phyloP scores from a whole-genome alignment of 2,329 filamentous ascomycete genomes.

The Paracorniculantispora psalliotae region DNA sequence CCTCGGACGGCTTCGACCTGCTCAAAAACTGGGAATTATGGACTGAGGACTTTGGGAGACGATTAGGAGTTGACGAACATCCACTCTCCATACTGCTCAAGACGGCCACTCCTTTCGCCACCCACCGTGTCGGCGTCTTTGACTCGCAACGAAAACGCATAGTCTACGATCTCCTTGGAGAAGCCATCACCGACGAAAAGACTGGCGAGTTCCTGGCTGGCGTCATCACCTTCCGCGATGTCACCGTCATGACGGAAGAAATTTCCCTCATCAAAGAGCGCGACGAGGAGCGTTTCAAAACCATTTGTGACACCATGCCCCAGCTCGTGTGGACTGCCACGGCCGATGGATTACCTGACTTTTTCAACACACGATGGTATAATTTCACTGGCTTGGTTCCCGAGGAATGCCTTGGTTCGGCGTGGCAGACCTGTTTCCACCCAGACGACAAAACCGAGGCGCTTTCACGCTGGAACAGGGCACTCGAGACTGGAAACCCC shows the following conservation, averaged over 20 bases:
- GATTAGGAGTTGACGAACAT: conserved; percentile 54
- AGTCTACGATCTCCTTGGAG: conserved; percentile 62
- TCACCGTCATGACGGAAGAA: conserved; percentile 64
- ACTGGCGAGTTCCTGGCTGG: conserved; percentile 70
- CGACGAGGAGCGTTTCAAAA: conserved; percentile 68
- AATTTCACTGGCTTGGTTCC: conserved; percentile 66
- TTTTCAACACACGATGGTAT: conserved; percentile 75
- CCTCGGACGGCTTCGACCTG: conserved; percentile 49
- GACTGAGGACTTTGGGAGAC: conserved; percentile 59
- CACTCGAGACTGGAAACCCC: conserved; percentile 60
- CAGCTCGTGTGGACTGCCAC: conserved; percentile 70
- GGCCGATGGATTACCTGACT: conserved; percentile 62
- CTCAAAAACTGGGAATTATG: conserved; percentile 57
- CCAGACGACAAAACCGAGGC: conserved; percentile 62
- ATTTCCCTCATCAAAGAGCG: conserved; percentile 65
- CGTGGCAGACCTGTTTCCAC: conserved; percentile 63
- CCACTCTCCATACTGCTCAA: conserved; percentile 61
- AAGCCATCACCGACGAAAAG: conserved; percentile 60
- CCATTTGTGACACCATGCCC: conserved; percentile 70
- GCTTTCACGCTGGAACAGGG: conserved; percentile 53
- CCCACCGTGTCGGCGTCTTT: conserved; percentile 59
- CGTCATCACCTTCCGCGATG: conserved; percentile 66
- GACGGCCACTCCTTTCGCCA: conserved; percentile 55
- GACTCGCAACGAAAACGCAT: conserved; percentile 47
- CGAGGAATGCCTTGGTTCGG: conserved; percentile 56